Evolutionary conservation across 371 early-diverging fungal genomes (phyloP), one percentile per base, ranked within the genome.

Genomic region (Haplosporangium sp.): DNA sequence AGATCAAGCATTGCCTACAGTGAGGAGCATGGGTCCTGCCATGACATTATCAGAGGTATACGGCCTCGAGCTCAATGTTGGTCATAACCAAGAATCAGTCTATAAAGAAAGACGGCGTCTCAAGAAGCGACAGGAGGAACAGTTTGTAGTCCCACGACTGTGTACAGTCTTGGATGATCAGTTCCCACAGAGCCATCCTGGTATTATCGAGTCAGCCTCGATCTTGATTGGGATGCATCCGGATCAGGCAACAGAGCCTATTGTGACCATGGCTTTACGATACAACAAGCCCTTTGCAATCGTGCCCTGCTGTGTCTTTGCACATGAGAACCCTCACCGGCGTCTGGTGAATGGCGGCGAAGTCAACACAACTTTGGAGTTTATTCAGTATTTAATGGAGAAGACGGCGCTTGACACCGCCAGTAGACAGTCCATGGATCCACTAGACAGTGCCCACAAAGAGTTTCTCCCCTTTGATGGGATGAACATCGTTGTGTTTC

Each of bases 221-320:
- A 58, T 86, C 9, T 55, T 88, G 38, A 74, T 87, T 51, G 89
- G 89, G 5, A 74, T 88, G 57, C 89, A 88, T 63, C 81, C 89
- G 5, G 89, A 88, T 62, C 85, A 87, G 38, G 89, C 89, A 0
- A 88, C 89, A 0, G 85, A 87, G 16, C 86, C 87, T 1, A 88
- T 86, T 67, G 87, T 88, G 7, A 84, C 83, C 38, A 69, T 75
- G 42, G 89, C 89, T 0, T 57, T 88, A 16, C 74, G 74, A 38
- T 59, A 83, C 21, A 56, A 68, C 2, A 88, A 86, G 48, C 69
- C 89, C 0, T 88, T 87, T 68, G 89, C 87, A 2, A 84, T 88
- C 5, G 83, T 88, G 7, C 89, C 89, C 2, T 88, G 89, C 53
- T 88, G 89, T 68, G 87, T 88, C 0, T 88, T 88, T 73, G 83